Evolutionary conservation across 306 rosid species (phyloP), one percentile per base, ranked within the genome.

Genomic region (Quillaja saponaria): DNA sequence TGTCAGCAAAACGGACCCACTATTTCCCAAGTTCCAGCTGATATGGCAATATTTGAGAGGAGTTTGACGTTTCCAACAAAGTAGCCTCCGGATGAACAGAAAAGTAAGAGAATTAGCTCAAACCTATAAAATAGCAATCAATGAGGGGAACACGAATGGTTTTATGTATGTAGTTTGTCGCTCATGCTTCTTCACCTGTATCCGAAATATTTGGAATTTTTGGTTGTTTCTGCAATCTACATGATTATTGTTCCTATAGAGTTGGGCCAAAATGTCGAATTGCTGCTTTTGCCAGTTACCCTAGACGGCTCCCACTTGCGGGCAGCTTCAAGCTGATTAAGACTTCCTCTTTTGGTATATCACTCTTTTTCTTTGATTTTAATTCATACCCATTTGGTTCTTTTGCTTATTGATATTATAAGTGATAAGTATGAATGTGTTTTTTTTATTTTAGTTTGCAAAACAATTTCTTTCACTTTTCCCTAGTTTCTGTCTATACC

Each of bases 241-340:
- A 56, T 57, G 55, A 17, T 45, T 34, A 45, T 40, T 7, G 0
- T 15, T 33, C 7, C 45, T n/a, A 18, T 12, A 58, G 63, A 64
- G 64, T 49, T 46, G 7, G 25, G 61, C 61, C 70, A 49, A 53
- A 38, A 75, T 75, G 84, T 54, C 39, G 10, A 64, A 82, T 38
- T 76, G 81, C 51, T 76, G 85, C 67, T 83, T 83, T 66, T n/a
- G n/a, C 77, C 81, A 14, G 51, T 64, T 34, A 55, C 20, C 17
- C 45, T 67, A 8, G 56, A 25, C 12, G n/a, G 56, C 4, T 62
- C 63, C 14, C 55, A 58, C 16, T n/a, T n/a, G 69, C 53, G 37
- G 65, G 71, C 8, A 54, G 58, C 71, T 65, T 53, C 64, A 62
- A 39, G 71, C 40, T 61, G 28, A 8, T 34, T 9, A 58, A 20